A percentile compares a stretch with the other conserved stretches of the same genome.
Conservation (phyloP, 306 rosid genomes). For the Malus orientalis region DNA sequence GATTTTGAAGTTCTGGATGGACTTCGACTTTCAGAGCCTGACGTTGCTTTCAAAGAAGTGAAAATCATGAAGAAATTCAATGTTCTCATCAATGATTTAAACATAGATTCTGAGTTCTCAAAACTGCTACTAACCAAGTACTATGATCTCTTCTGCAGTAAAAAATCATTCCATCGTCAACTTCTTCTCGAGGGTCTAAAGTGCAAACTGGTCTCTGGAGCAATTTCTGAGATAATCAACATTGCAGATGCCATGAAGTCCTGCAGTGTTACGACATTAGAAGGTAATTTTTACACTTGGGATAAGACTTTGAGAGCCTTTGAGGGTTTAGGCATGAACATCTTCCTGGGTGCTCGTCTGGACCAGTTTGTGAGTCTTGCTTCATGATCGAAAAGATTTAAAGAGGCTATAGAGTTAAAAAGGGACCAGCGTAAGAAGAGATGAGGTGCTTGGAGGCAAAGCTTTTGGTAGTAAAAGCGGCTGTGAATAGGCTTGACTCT, state of each 20-base stretch:
- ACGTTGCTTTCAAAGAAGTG: constrained; percentile 23
- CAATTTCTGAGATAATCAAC: constrained; percentile 38
- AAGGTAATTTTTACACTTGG: constrained; percentile 25
- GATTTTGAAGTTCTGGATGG: constrained; percentile 12
- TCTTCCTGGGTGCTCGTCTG: constrained; percentile 35
- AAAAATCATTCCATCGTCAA: constrained; percentile 39
- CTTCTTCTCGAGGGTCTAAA: constrained; percentile 32
- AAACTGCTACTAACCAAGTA: constrained; percentile 27
- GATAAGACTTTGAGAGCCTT: constrained; percentile 36
- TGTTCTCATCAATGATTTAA: constrained; percentile 29
- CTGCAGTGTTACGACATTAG: constrained; percentile 31
- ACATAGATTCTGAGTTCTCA: constrained; percentile 36
- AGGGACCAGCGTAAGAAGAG: constrained; percentile 19
- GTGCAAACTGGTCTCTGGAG: constrained; percentile 37
- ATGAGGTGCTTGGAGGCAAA: constrained; percentile 3
- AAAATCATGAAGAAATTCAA: constrained; percentile 29
- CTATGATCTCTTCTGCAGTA: constrained; percentile 43
- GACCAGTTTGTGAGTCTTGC: constrained; percentile 22
- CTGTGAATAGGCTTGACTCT: constrained; percentile 15
- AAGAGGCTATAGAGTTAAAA: constrained; percentile 9
- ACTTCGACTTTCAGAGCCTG: constrained; percentile 24
- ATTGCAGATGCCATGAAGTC: constrained; percentile 49
- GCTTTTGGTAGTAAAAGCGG: constrained; percentile 11
- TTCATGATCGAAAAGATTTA: constrained; percentile 12
- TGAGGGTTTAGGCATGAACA: constrained; percentile 46